Evolutionary conservation across 352 stramenopile genomes (phyloP), one percentile per base, ranked within the genome.

Genomic region (Phytophthora tubulina): DNA sequence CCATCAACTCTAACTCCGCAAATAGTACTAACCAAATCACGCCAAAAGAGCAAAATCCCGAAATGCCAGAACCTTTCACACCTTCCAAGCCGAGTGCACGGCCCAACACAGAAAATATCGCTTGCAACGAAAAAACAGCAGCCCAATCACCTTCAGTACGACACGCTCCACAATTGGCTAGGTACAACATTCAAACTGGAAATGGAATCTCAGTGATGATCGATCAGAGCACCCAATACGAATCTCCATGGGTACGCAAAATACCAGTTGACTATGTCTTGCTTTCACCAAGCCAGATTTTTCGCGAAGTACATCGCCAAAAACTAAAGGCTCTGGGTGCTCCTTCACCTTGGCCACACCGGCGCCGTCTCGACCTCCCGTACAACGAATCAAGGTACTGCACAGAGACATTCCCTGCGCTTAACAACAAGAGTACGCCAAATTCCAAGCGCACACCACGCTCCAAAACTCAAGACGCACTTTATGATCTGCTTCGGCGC

Each of bases 261-360:
- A 41, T 14, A 33, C 62, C 62, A 67, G 11, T 75, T 33, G 68
- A 75, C 31, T 75, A 75, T 33, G 54, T 75, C 2, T 36, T 75
- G 36, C 62, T 75, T 17, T 49, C 68, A 8, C 68, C 68, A 39
- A 75, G 68, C 15, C 54, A 75, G 50, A 75, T 75, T 2, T 75
- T 67, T 35, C 68, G 55, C n/a, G 62, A 72, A 61, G 35, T 75
- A 15, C 49, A 72, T 48, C 21, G 42, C 11, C 48, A 67, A 72
- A 67, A 57, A 15, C 44, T 58, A 14, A 58, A 46, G 41, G 14
- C 27, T 0, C 48, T 67, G 17, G 32, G 54, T 36, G 46, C 53
- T 30, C 53, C 33, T 57, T 75, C 61, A 9, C 54, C 67, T 6
- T 72, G 62, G 68, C 62, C 62, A 39, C 68, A 60, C 42, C 61